Percentiles rank a stretch among this genome's conserved stretches.
Conservation (phyloP, 768 basidiomycete genomes). For the Suillus discolor region DNA sequence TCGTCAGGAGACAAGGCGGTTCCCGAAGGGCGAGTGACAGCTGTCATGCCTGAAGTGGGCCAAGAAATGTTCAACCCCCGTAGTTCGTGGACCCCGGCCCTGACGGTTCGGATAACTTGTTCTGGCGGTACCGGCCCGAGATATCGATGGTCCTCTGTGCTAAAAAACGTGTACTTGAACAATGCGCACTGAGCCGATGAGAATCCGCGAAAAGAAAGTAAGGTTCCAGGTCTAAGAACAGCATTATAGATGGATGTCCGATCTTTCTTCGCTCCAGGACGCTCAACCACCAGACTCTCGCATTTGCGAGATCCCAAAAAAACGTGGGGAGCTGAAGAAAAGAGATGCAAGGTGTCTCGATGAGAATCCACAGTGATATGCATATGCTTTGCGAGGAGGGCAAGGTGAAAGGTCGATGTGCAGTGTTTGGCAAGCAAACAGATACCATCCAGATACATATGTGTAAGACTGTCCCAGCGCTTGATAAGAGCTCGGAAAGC, state of each 20-base stretch:
- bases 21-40: background rate
- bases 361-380: background rate
- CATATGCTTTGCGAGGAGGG: constrained; percentile 6
- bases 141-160: background rate
- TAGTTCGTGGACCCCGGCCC: background rate
- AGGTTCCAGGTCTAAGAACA: background rate
- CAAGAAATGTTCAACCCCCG: background rate
- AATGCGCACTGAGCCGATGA: background rate
- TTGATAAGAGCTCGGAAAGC: constrained; percentile 6
- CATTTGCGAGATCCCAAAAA: background rate
- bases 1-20: background rate
- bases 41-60: background rate
- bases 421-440: constrained; percentile 4
- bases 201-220: constrained; percentile 2
- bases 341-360: background rate
- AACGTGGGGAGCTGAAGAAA: background rate
- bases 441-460: constrained; percentile 8
- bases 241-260: background rate
- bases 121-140: background rate
- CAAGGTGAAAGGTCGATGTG: background rate
- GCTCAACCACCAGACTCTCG: background rate
- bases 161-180: background rate
- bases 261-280: background rate
- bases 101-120: background rate
- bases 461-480: constrained; percentile 8